These are phyloP conservation scores for Porogramme epimiltina DNA, from an alignment of 1,284 basidiomycete species.

Conservation along the genomic window DNA sequence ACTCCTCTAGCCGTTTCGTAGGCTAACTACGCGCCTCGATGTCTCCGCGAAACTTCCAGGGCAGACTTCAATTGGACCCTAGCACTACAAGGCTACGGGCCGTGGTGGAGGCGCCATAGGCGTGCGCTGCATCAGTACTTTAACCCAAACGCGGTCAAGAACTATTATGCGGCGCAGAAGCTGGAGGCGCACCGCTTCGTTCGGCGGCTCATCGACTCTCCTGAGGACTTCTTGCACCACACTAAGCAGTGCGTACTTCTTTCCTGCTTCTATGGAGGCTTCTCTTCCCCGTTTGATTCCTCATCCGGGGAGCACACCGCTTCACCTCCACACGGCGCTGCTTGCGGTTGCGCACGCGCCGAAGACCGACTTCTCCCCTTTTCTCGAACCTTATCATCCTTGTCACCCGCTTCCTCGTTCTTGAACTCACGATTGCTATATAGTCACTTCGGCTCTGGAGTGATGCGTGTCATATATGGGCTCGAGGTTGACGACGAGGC, in stretches of 20 bases:
- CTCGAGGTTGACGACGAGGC: slow-evolving; percentile 28
- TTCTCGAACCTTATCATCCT: too few relatives aligned
- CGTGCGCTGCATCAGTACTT: slow-evolving; percentile 19
- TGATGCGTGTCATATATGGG: slow-evolving; percentile 36
- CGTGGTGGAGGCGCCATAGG: slow-evolving; percentile 6
- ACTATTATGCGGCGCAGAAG: slow-evolving; percentile 4
- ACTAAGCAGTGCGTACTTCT: slow-evolving; percentile 13
- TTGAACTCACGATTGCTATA: not conserved
- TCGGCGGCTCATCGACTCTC: slow-evolving; percentile 1
- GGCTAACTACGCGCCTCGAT: not conserved
- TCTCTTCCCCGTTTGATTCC: too few relatives aligned
- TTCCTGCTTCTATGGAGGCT: not conserved
- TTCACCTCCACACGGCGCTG: too few relatives aligned
- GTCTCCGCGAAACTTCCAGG: not conserved
- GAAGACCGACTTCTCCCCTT: too few relatives aligned
- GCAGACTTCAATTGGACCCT: slow-evolving; percentile 14
- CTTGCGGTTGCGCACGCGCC: too few relatives aligned
- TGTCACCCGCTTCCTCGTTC: not conserved
- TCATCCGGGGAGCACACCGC: too few relatives aligned
- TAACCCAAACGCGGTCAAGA: slow-evolving; percentile 10
- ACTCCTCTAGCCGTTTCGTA: not conserved
- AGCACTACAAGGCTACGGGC: slow-evolving; percentile 13
- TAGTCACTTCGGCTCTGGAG: slow-evolving; percentile 33
- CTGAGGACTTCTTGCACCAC: slow-evolving; percentile 14
- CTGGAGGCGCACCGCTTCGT: slow-evolving; percentile 9